Conservation (phyloP, 805 yeast genomes). For the Saccharomycopsis sp. region DNA sequence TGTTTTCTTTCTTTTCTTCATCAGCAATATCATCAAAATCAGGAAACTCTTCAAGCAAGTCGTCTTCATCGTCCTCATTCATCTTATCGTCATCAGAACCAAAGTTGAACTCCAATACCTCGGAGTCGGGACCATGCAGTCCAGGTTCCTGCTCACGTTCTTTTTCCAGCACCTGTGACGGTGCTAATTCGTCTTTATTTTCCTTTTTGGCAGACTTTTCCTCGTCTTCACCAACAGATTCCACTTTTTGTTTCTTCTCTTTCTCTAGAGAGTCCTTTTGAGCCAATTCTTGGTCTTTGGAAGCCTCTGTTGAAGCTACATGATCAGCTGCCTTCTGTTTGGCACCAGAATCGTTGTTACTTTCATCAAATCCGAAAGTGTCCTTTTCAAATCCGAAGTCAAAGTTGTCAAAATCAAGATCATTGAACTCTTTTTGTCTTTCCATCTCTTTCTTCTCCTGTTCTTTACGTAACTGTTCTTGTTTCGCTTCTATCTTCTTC, state of each 20-base stretch:
- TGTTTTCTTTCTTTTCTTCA: neutral
- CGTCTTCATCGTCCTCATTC: neutral
- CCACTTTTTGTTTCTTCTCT: neutral
- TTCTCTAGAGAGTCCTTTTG: no score
- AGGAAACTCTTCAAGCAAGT: neutral
- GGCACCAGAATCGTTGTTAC: neutral
- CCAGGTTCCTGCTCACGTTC: neutral
- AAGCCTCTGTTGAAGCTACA: no score
- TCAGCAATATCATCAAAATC: neutral
- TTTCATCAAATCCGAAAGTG: neutral
- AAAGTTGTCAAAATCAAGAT: slow-evolving; percentile 18
- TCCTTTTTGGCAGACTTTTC: neutral
- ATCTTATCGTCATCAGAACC: neutral
- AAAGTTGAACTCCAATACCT: neutral
- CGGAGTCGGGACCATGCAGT: neutral
- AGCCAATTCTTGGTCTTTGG: no score
- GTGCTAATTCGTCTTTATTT: neutral
- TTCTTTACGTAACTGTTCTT: neutral
- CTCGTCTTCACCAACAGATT: neutral
- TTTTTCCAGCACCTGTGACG: neutral
- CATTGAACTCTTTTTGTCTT: neutral
- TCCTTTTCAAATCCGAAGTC: slow-evolving; percentile 19
- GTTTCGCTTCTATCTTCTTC: neutral
- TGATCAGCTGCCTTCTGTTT: no score
- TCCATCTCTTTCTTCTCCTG: slow-evolving; percentile 6